Base-by-base conservation (phyloP, 345 rosid species). In the Conringia planisiliqua region DNA sequence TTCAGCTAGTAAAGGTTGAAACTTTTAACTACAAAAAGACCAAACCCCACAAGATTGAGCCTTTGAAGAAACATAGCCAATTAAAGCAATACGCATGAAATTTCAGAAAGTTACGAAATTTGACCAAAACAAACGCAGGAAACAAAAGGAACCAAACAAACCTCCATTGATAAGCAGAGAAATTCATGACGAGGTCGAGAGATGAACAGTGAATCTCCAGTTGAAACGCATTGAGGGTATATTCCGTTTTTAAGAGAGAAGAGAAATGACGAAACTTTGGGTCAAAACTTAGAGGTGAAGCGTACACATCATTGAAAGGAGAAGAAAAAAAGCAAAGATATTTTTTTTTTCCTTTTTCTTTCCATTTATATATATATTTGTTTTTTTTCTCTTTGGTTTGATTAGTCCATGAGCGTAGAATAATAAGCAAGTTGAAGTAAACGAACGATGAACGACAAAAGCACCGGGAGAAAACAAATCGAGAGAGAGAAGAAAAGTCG, bases 201-300 rank as follows among this genome's bases (percentile, higher is more conserved):
- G 13, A 26, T 61, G 51, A 71, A 61, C 68, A 62, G 62, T 38
- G 69, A 72, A 50, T 48, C 52, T 60, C 20, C 12, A 32, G 22
- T 1, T 32, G 65, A 61, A 61, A 61, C 2, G 62, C 44, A 63
- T 39, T 40, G 30, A 4, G 14, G 62, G 69, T 1, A 72, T 72
- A 62, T 72, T 52, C 62, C 76, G 17, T 5, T 24, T 29, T 33
- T 0, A 42, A 54, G 51, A 72, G 54, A 62, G 68, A 38, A 16
- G 20, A 36, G 69, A 62, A 50, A 62, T 9, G 56, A 42, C 4
- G 62, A 65, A 65, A 55, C 33, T 40, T 70, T 65, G 65, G 71
- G 71, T 73, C 78, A 65, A 74, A 65, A 57, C 66, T 74, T 74
- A 66, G 78, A 74, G 78, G 72, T 46, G 78, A 74, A 66, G 78